phyloP scores from a whole-genome alignment of 73 alveolate genomes.

The Paramecium pentaurelia region DNA sequence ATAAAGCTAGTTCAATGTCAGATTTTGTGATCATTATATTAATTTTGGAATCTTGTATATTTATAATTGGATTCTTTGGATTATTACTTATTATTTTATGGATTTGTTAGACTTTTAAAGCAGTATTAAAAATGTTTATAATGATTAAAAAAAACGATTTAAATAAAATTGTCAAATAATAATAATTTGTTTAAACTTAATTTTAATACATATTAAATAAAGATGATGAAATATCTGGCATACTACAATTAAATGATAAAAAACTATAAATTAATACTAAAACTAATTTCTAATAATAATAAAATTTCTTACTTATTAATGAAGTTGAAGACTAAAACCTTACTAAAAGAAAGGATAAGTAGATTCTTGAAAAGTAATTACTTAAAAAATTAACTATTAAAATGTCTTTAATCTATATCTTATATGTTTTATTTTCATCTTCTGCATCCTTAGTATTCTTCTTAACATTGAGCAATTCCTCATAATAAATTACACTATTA shows the following conservation, averaged over 20 bases:
- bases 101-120: slow-evolving; percentile 26
- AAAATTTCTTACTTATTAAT: not conserved
- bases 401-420: slow-evolving; percentile 10
- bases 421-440: not conserved
- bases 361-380: slow-evolving; percentile 3
- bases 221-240: slow-evolving; percentile 21
- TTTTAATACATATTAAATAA: not conserved
- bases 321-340: not conserved
- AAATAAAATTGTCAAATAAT: not conserved
- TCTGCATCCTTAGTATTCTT: slow-evolving; percentile 9
- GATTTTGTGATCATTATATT: not conserved
- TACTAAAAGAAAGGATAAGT: not conserved
- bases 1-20: not conserved
- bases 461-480: not conserved
- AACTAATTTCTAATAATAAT: not conserved
- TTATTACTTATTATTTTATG: not conserved
- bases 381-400: not conserved
- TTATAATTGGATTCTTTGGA: slow-evolving; percentile 25
- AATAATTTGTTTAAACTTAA: not conserved
- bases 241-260: not conserved
- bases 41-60: slow-evolving; percentile 1
- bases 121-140: not conserved
- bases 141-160: slow-evolving; percentile 15
- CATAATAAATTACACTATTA: not conserved
- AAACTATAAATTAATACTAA: not conserved